Base-by-base conservation (phyloP, 2,329 filamentous ascomycete species). In the Phaeosphaeria sp. region DNA sequence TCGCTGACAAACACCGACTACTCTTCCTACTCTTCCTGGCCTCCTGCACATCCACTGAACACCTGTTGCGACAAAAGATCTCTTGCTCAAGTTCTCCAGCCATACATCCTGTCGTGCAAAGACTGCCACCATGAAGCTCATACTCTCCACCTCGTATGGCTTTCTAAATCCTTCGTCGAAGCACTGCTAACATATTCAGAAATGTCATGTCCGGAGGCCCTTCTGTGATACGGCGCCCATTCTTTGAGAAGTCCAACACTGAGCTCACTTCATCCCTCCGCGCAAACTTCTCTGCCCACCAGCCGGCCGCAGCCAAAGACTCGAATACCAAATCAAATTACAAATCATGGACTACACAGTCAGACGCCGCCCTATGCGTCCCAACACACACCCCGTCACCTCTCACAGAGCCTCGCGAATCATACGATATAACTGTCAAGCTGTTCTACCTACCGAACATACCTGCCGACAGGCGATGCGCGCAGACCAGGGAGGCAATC, bases 361-460 rank as follows among this genome's bases (percentile, higher is more conserved):
- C 72, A 43, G 63, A 64, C 22, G 56, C 63, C 46, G 83, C 83
- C 5, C 83, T 94, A 46, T 94, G 90, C 74, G 86, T 97, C 42
- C 94, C 94, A 47, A 86, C 89, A 42, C 87, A 94, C 82, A 82
- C 86, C 13, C 80, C 85, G 27, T 87, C 87, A 3, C 90, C 90
- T 0, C 82, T 99, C 46, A 83, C 87, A 30, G 95, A 99, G 74
- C 93, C 96, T 66, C 83, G 90, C 24, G 83, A 86, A 57, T 89
- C 93, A 66, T 99, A 99, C 81, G 93, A 97, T 74, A 93, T 97
- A 71, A 97, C 94, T 0, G 89, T 95, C 60, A 99, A 99, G 79
- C 80, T 99, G 21, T 99, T 99, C 82, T 96, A 95, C 78, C 84
- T 98, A 25, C 90, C 92, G 2, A 86, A 86, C 18, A 86, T 91